Conservation (phyloP, 768 basidiomycete species). For the Tylopilus felleus region DNA sequence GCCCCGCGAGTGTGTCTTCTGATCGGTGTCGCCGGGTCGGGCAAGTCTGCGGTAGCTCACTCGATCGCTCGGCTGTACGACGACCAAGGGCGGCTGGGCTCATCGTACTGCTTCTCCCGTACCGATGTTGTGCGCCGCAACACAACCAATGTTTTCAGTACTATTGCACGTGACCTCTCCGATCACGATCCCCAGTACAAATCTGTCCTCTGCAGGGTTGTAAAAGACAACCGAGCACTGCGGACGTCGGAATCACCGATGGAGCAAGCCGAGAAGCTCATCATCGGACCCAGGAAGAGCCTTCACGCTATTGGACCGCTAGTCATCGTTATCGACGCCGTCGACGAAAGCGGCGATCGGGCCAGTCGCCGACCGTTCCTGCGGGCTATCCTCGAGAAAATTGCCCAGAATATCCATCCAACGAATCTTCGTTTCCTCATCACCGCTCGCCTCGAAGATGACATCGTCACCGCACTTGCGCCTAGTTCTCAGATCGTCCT, state of each 20-base stretch:
- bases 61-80: no score
- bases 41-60: no score
- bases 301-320: background rate
- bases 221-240: background rate
- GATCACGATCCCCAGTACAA: no score
- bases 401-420: background rate
- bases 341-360: background rate
- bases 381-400: background rate
- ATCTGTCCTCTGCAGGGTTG: background rate
- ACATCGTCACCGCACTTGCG: background rate
- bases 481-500: background rate
- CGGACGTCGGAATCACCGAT: background rate
- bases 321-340: background rate
- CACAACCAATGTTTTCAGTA: background rate
- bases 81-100: background rate
- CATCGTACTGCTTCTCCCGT: background rate
- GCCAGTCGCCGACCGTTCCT: background rate
- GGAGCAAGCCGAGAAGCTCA: background rate
- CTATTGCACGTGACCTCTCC: no score
- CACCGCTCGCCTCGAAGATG: constrained; percentile 17
- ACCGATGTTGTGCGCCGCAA: background rate
- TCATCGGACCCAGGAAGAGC: background rate
- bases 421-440: background rate
- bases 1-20: background rate
- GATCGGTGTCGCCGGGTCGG: no score